These are phyloP conservation scores for Forsythia viridissima DNA, from an alignment of 257 asterid genomes.

Conservation along the genomic window DNA sequence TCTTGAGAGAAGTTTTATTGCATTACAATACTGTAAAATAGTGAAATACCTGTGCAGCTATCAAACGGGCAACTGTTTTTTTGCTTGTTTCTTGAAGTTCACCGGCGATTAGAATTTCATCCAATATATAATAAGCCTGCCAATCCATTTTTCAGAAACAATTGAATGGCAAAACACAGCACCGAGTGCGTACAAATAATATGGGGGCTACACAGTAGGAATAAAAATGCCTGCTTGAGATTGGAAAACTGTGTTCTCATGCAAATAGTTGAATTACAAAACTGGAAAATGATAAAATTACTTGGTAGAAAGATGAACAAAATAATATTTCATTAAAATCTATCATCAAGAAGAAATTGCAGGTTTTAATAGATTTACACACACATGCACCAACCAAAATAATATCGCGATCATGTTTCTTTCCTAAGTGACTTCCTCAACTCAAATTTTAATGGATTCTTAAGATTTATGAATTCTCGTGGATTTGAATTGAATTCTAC, in stretches of 20 bases:
- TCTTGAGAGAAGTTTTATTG: neutral
- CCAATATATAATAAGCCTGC: constrained; percentile 94
- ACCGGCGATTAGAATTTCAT: constrained; percentile 93
- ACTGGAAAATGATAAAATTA: neutral
- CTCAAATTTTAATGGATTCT: no score
- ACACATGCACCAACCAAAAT: constrained; percentile 8
- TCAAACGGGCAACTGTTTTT: constrained; percentile 92
- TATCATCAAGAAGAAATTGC: neutral
- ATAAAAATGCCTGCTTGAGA: neutral
- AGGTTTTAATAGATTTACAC: neutral
- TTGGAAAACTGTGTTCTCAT: neutral
- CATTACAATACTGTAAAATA: constrained; percentile 10
- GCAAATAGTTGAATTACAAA: neutral
- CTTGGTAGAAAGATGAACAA: neutral
- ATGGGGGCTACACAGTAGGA: neutral
- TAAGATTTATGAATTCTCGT: no score
- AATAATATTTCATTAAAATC: neutral
- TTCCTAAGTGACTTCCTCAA: neutral
- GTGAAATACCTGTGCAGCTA: constrained; percentile 84
- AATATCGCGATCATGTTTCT: neutral
- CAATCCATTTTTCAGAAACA: constrained; percentile 19
- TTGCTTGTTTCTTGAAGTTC: constrained; percentile 99
- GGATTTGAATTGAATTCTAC: no score
- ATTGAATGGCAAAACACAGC: constrained; percentile 14
- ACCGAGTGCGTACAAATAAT: neutral